A percentile compares a stretch with the other conserved stretches of the same genome.
Conservation (phyloP, 139 green algal species). For the Chlamydomonas schloesseri region DNA sequence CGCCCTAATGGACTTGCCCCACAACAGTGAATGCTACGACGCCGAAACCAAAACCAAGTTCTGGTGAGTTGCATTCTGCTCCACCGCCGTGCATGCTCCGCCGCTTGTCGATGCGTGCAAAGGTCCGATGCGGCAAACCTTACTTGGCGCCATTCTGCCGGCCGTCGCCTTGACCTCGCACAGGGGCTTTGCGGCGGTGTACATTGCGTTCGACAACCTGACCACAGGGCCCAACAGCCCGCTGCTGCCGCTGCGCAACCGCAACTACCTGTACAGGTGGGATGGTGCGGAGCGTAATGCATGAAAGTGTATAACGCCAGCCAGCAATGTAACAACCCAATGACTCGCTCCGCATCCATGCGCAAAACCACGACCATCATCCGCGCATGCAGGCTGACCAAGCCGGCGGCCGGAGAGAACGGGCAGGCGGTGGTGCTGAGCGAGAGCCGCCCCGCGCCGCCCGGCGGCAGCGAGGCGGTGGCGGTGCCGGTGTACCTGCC, state of each 20-base stretch:
- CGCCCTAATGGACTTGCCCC: too few species aligned
- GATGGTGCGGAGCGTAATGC: too few species aligned
- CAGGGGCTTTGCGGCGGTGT: not conserved
- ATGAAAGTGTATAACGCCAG: too few species aligned
- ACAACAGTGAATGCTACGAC: not conserved
- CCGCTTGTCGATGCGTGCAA: too few species aligned
- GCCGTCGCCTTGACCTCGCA: too few species aligned
- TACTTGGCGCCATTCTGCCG: too few species aligned
- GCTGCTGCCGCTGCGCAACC: not conserved
- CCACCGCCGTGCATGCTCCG: too few species aligned
- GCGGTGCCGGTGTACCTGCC: not conserved
- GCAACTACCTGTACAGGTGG: not conserved
- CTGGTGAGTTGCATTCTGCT: not conserved
- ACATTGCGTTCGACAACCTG: not conserved
- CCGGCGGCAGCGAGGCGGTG: not conserved
- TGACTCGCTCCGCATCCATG: not conserved
- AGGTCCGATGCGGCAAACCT: too few species aligned
- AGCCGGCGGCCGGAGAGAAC: not conserved
- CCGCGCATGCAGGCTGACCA: not conserved
- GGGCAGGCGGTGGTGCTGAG: not conserved
- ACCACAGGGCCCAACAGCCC: not conserved
- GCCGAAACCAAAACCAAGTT: not conserved
- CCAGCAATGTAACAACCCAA: too few species aligned
- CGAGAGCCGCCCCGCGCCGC: not conserved
- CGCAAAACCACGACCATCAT: too few species aligned